These are phyloP conservation scores for Malus hybrid DNA, from an alignment of 331 rosid genomes.

Conservation along the genomic window DNA sequence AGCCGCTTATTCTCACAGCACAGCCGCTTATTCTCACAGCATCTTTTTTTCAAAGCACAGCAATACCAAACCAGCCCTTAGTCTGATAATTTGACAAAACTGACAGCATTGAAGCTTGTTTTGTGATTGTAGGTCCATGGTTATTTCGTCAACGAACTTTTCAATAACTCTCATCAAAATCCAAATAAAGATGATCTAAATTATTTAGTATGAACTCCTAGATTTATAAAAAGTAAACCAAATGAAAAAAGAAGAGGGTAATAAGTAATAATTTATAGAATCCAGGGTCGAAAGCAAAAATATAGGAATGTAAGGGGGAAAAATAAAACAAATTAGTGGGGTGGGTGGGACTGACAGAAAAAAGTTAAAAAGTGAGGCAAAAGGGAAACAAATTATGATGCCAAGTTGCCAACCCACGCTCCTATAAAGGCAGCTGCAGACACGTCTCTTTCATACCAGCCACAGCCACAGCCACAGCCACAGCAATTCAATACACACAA, in stretches of 20 bases:
- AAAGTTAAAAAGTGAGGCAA: constrained; percentile 22
- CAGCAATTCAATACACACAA: not conserved
- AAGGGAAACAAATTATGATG: constrained; percentile 5
- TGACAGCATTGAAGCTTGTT: no score
- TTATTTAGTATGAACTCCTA: no score
- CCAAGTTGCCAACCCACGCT: constrained; percentile 20
- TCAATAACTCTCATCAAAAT: no score
- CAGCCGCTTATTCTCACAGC: no score
- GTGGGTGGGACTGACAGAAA: constrained; percentile 27
- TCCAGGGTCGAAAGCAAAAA: not conserved
- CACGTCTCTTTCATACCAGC: constrained; percentile 9
- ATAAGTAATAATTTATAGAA: not conserved
- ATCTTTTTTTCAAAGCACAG: no score
- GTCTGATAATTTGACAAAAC: no score
- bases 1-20: no score
- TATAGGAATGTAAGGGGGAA: not conserved
- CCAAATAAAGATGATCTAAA: no score
- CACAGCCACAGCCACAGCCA: not conserved
- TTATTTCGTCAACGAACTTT: no score
- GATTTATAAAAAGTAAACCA: not conserved
- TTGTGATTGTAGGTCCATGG: no score
- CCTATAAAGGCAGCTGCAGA: not conserved
- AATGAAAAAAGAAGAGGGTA: not conserved
- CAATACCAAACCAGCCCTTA: no score
- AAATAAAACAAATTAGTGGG: not conserved